These are phyloP conservation scores for Pseudoturritis turrita DNA, from an alignment of 345 rosid species.

Conservation along the genomic window DNA sequence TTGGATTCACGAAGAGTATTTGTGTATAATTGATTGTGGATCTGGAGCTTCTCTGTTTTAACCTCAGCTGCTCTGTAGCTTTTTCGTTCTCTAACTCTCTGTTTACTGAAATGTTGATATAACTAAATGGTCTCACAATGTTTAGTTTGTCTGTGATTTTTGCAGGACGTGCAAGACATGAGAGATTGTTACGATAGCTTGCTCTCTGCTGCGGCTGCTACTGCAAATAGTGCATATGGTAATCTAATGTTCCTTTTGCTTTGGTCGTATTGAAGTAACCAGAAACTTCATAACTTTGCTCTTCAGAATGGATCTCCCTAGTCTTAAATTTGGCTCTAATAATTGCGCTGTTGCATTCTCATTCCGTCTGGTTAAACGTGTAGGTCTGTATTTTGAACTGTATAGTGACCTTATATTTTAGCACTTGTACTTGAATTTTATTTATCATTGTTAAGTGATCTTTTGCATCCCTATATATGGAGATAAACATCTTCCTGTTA, in stretches of 20 bases:
- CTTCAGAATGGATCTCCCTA: not conserved
- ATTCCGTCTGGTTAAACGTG: not conserved
- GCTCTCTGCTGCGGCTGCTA: slow-evolving; percentile 93
- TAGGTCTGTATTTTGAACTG: not conserved
- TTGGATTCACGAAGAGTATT: not conserved
- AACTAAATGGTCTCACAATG: not conserved
- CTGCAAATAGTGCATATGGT: slow-evolving; percentile 92
- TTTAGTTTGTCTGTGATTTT: not conserved
- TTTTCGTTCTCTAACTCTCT: too few species aligned
- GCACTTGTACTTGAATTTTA: not conserved
- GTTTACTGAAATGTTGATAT: not conserved
- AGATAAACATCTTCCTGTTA: slow-evolving; percentile 13
- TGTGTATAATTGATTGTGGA: slow-evolving; percentile 8
- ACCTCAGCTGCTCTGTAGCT: not conserved
- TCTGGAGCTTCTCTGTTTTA: not conserved
- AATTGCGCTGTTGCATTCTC: not conserved
- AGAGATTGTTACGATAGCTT: slow-evolving; percentile 89
- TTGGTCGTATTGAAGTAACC: not conserved
- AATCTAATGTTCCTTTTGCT: not conserved
- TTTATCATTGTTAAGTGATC: not conserved
- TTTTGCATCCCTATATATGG: not conserved
- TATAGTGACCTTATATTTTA: not conserved
- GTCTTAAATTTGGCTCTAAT: not conserved
- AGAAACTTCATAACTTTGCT: not conserved
- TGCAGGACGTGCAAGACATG: slow-evolving; percentile 82